Evolutionary conservation across 2,329 filamentous ascomycete species (phyloP).

Genomic region (Pseudomassariella vexata): DNA sequence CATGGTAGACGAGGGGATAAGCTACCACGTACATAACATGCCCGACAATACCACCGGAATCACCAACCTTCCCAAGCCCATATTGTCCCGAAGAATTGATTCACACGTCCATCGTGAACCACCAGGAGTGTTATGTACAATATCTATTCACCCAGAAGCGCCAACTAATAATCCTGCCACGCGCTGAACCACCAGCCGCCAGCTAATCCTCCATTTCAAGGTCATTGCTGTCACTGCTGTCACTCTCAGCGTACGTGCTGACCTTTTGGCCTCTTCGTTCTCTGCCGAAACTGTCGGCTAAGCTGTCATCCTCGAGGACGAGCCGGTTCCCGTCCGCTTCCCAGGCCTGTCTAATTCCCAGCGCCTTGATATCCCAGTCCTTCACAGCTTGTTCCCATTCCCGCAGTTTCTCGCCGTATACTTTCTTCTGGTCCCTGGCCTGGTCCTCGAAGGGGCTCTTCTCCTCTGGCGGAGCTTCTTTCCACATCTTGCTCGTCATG

Average conservation of each 20-base stretch:
- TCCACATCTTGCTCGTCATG: constrained; percentile 89
- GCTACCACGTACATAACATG: no score
- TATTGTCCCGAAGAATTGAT: no score
- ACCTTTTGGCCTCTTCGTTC: constrained; percentile 25
- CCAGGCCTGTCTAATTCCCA: constrained; percentile 37
- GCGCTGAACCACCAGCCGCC: no score
- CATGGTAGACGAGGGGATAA: no score
- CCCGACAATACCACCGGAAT: no score
- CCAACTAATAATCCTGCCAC: no score
- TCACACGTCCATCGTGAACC: no score
- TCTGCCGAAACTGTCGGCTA: constrained; percentile 12
- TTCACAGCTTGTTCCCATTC: constrained; percentile 56
- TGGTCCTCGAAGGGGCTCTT: constrained; percentile 74
- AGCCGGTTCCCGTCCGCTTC: constrained; percentile 50
- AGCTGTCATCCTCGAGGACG: constrained; percentile 17
- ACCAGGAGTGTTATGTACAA: no score
- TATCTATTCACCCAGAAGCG: no score
- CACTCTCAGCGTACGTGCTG: constrained; percentile 31
- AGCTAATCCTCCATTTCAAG: constrained; percentile 20
- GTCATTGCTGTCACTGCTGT: constrained; percentile 24
- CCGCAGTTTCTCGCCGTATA: constrained; percentile 51
- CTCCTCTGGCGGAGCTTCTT: constrained; percentile 62
- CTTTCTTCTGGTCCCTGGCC: constrained; percentile 64
- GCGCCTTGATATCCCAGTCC: constrained; percentile 67
- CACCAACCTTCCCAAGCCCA: no score